Evolutionary conservation across 306 rosid genomes (phyloP).

Genomic region (Cicer arietinum): DNA sequence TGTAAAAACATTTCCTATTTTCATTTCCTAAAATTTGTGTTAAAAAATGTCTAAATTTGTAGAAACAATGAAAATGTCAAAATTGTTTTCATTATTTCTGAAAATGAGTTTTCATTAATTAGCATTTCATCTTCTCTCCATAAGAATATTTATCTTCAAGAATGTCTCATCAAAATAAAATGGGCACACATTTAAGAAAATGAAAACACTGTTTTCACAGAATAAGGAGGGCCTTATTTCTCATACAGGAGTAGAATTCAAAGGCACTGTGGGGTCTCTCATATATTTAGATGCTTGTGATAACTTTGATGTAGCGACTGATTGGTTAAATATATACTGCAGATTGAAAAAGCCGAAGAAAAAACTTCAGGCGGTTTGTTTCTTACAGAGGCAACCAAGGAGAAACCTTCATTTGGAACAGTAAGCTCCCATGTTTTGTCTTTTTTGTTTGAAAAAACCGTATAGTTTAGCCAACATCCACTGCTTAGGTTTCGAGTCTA

Average conservation of each 20-base stretch:
- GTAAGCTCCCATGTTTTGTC: slow-evolving; percentile 45
- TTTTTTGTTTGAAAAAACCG: background rate
- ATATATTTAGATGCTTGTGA: background rate
- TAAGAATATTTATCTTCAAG: too few relatives aligned
- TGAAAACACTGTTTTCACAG: too few relatives aligned
- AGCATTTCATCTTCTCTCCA: too few relatives aligned
- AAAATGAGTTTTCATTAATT: too few relatives aligned
- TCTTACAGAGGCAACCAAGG: slow-evolving; percentile 81
- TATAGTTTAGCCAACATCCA: background rate
- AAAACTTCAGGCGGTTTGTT: slow-evolving; percentile 81
- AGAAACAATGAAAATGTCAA: too few relatives aligned
- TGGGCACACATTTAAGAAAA: too few relatives aligned
- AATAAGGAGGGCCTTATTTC: background rate
- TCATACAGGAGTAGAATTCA: background rate
- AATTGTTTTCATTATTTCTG: too few relatives aligned
- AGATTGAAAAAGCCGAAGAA: slow-evolving; percentile 84
- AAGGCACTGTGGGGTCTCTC: background rate
- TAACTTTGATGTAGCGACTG: background rate
- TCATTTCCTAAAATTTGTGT: too few relatives aligned
- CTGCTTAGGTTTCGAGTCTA: background rate
- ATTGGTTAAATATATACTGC: slow-evolving; percentile 27
- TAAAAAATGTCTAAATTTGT: too few relatives aligned
- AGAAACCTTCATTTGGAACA: slow-evolving; percentile 85
- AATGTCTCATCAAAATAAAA: too few relatives aligned
- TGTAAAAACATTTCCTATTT: too few relatives aligned